Conservation (phyloP, 345 rosid genomes). For the Camelina hispida region DNA sequence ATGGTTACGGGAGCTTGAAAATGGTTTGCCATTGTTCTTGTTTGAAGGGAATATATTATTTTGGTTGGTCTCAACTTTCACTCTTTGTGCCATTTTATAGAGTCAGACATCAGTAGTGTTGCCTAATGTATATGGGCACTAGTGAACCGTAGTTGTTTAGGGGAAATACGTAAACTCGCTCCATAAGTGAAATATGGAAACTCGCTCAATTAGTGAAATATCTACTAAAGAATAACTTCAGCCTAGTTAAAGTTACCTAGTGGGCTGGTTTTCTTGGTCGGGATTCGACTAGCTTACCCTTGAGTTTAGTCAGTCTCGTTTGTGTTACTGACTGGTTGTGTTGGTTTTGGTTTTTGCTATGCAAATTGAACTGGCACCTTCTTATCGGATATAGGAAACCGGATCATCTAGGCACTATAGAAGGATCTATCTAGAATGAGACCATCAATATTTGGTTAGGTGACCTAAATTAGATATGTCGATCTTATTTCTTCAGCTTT, state of each 20-base stretch:
- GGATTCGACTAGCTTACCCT: background rate
- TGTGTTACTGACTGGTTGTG: background rate
- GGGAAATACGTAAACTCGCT: background rate
- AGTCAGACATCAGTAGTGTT: background rate
- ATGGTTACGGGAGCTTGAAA: background rate
- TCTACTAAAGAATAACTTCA: too few relatives aligned
- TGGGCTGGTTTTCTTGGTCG: background rate
- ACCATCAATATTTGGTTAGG: background rate
- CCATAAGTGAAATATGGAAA: too few relatives aligned
- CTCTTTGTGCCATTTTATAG: background rate
- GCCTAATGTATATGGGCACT: background rate
- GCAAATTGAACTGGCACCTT: background rate
- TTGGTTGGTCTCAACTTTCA: background rate
- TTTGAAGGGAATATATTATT: background rate
- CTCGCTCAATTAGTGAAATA: too few relatives aligned
- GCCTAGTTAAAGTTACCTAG: too few relatives aligned
- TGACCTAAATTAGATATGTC: background rate
- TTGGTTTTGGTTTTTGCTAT: background rate
- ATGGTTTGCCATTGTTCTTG: slow-evolving; percentile 11
- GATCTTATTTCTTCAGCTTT: too few relatives aligned
- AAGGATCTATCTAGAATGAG: background rate
- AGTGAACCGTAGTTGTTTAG: background rate
- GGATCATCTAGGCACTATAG: background rate
- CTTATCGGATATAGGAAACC: background rate
- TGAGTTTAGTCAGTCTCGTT: background rate